Evolutionary conservation across 108 stramenopile genomes (phyloP), one percentile per base, ranked within the genome.

Genomic region (Parietichytrium sp.): DNA sequence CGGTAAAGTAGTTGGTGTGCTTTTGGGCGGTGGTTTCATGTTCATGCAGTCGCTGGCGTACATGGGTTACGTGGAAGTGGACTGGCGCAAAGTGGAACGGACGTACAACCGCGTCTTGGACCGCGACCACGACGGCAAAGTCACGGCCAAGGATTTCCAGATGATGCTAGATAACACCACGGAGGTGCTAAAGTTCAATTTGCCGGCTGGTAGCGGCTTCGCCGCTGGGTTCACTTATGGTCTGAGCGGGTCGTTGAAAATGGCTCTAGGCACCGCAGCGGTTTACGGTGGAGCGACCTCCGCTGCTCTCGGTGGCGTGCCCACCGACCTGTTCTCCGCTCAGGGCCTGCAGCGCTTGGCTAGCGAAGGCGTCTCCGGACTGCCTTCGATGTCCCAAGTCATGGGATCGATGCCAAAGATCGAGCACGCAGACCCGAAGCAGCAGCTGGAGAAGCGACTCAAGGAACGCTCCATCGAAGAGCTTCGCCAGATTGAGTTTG

Each of bases 21-120:
- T 25, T 3, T 12, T 79, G 31, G 79, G 79, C 48, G 51, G 49
- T 29, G 79, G 79, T 50, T 79, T 79, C 79, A n/a, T 25, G 25
- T 13, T 79, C 27, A 27, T 79, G 48, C 79, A 79, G 79, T 15
- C 49, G 31, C 79, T 79, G 79, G 48, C 48, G 25, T 79, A 79
- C 49, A 12, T 79, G 18, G 79, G 79, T 50, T 79, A 79, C 79
- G 16, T 79, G 31, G 48, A 49, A 30, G 79, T 79, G 29, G 31
- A 79, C 49, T 79, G 79, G 79, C 79, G 79, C 13, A 79, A 79
- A 50, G 79, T 79, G 12, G 49, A 79, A n/a, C 49, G 79, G 12
- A 50, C 49, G 49, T 79, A 79, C 49, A 15, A 25, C 48, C 12
- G 49, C 18, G n/a, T 26, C 26, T 50, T 79, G 0, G 79, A 79